A percentile compares a stretch with the other conserved stretches of the same genome.
phyloP scores from a whole-genome alignment of 768 basidiomycete genomes.

The Multifurca ochricompacta region DNA sequence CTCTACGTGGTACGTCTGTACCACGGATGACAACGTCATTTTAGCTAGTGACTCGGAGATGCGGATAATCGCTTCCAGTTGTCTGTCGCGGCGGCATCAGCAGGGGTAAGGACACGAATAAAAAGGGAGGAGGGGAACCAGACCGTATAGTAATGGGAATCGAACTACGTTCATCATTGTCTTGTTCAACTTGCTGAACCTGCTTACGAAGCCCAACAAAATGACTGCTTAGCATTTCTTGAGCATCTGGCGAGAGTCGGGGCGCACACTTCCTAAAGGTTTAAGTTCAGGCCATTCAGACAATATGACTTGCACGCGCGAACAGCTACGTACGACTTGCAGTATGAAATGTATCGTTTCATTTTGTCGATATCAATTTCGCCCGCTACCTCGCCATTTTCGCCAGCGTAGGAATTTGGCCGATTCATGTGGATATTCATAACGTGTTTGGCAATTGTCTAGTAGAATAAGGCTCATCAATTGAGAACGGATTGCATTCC shows the following conservation, averaged over 20 bases:
- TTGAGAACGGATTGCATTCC: not conserved
- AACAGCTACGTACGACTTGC: constrained; percentile 62
- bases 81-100: constrained; percentile 33
- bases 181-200: constrained; percentile 90
- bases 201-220: constrained; percentile 90
- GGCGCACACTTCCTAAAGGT: constrained; percentile 93
- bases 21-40: constrained; percentile 78
- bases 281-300: not conserved
- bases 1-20: constrained; percentile 90
- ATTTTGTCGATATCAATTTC: constrained; percentile 97
- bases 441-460: constrained; percentile 95
- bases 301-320: not conserved
- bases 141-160: constrained; percentile 98
- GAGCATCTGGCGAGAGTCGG: constrained; percentile 84
- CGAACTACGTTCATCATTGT: constrained; percentile 95
- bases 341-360: constrained; percentile 95
- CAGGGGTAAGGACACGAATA: not conserved
- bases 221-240: constrained; percentile 94
- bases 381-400: constrained; percentile 60
- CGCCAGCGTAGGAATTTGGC: constrained; percentile 53
- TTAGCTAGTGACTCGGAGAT: constrained; percentile 97
- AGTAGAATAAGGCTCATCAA: constrained; percentile 6
- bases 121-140: constrained; percentile 22
- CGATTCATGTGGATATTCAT: constrained; percentile 99
- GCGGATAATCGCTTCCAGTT: constrained; percentile 97